Percentiles rank a stretch among this genome's conserved stretches.
Evolutionary conservation across 148 eudicot species (phyloP).

Genomic region (Spergularia bocconei): DNA sequence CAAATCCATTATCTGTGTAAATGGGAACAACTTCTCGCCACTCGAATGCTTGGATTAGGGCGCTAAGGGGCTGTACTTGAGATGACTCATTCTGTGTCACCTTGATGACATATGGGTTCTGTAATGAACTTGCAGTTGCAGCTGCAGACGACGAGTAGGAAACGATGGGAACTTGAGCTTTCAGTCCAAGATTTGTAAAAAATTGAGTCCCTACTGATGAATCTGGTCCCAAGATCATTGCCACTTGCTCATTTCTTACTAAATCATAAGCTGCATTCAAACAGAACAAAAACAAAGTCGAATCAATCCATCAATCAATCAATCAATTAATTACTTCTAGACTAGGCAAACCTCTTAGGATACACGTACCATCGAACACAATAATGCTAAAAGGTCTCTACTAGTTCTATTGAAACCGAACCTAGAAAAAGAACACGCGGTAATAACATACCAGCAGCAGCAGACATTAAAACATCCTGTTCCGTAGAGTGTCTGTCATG

Average conservation of each 20-base stretch:
- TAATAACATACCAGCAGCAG: too few species aligned
- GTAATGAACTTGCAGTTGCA: conserved; percentile 47
- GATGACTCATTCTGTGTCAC: conserved; percentile 39
- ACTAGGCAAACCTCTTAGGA: too few species aligned
- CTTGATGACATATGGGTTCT: conserved; percentile 55
- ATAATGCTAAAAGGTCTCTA: too few species aligned
- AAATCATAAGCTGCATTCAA: conserved; percentile 45
- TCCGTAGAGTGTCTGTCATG: too few species aligned
- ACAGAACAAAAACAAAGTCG: too few species aligned
- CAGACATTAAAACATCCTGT: too few species aligned
- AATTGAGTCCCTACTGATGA: conserved; percentile 56
- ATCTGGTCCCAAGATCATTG: conserved; percentile 57
- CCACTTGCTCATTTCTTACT: conserved; percentile 45
- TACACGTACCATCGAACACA: too few species aligned
- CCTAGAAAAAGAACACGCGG: too few species aligned
- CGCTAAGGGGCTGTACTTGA: conserved; percentile 50
- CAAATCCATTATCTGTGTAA: conserved; percentile 44
- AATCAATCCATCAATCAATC: too few species aligned
- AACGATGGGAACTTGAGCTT: conserved; percentile 52
- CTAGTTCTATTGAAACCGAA: too few species aligned
- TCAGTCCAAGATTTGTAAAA: conserved; percentile 43
- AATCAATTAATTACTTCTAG: too few species aligned
- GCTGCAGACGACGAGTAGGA: conserved; percentile 30
- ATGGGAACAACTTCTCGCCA: conserved; percentile 62
- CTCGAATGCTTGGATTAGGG: conserved; percentile 48